phyloP scores from a whole-genome alignment of 768 basidiomycete species.

The Russula olivacea region DNA sequence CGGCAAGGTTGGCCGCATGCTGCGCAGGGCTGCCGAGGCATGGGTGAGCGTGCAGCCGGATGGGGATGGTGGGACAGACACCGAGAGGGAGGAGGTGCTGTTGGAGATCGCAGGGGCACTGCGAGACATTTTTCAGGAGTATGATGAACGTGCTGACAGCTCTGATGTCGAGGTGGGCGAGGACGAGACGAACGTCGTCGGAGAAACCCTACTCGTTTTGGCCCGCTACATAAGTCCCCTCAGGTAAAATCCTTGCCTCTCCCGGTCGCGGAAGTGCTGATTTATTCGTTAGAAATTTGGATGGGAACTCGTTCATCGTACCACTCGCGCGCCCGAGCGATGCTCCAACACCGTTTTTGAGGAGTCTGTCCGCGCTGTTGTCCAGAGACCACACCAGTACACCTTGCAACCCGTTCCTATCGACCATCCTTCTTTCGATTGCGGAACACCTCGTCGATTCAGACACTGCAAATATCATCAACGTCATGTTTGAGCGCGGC shows the following conservation, averaged over 20 bases:
- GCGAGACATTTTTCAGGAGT: slow-evolving; percentile 68
- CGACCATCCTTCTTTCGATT: slow-evolving; percentile 56
- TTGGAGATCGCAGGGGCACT: slow-evolving; percentile 64
- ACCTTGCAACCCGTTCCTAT: slow-evolving; percentile 54
- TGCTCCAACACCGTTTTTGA: slow-evolving; percentile 56
- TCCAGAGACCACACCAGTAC: slow-evolving; percentile 51
- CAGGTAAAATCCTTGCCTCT: slow-evolving; percentile 42
- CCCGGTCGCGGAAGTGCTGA: not conserved
- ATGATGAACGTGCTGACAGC: slow-evolving; percentile 45
- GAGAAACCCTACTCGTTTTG: slow-evolving; percentile 54
- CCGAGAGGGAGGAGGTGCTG: slow-evolving; percentile 40
- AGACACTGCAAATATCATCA: slow-evolving; percentile 58
- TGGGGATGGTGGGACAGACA: slow-evolving; percentile 20
- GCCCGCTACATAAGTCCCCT: slow-evolving; percentile 51
- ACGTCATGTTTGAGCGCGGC: slow-evolving; percentile 59
- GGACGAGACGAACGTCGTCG: slow-evolving; percentile 61
- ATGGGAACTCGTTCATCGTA: slow-evolving; percentile 42
- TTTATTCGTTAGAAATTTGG: slow-evolving; percentile 36
- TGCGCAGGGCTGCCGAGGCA: slow-evolving; percentile 49
- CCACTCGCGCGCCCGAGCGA: slow-evolving; percentile 50
- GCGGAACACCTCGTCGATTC: slow-evolving; percentile 63
- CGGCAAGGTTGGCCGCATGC: slow-evolving; percentile 46
- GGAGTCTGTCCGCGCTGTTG: slow-evolving; percentile 55
- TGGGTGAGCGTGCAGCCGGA: slow-evolving; percentile 46
- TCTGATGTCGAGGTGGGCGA: slow-evolving; percentile 57